A percentile compares a stretch with the other conserved stretches of the same genome.
Evolutionary conservation across 495 filamentous ascomycete species (phyloP).

Genomic region (Saxispiralis lemnorum): DNA sequence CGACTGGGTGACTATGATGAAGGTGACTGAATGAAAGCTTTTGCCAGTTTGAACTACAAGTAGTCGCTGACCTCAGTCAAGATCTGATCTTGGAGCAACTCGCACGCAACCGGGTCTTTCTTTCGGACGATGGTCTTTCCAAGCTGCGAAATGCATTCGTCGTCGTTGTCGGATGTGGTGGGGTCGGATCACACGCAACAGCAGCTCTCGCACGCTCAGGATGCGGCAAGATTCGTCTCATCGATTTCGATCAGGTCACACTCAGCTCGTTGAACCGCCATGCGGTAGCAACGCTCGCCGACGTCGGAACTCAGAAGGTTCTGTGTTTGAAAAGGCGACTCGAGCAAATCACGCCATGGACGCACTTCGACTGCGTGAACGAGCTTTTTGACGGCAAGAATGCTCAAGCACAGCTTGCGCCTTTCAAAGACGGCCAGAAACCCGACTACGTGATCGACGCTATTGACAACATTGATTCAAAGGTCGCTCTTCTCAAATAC

Average conservation of each 20-base stretch:
- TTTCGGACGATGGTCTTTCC: slow-evolving; percentile 59
- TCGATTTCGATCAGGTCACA: slow-evolving; percentile 97
- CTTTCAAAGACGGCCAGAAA: slow-evolving; percentile 42
- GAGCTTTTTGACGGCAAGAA: slow-evolving; percentile 58
- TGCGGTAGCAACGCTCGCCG: slow-evolving; percentile 78
- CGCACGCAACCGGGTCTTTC: slow-evolving; percentile 83
- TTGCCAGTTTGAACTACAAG: not conserved
- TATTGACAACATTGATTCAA: slow-evolving; percentile 95
- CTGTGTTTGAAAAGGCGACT: slow-evolving; percentile 59
- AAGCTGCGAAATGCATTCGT: slow-evolving; percentile 69
- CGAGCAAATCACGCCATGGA: slow-evolving; percentile 78
- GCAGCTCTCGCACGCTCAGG: slow-evolving; percentile 79
- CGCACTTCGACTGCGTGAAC: slow-evolving; percentile 68
- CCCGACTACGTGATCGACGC: slow-evolving; percentile 88
- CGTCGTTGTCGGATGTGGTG: slow-evolving; percentile 80
- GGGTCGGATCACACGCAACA: slow-evolving; percentile 82
- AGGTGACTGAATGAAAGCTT: slow-evolving; percentile 28
- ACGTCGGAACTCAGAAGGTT: slow-evolving; percentile 92
- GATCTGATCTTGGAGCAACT: slow-evolving; percentile 91
- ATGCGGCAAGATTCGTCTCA: slow-evolving; percentile 65
- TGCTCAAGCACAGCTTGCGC: slow-evolving; percentile 45
- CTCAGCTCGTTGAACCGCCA: slow-evolving; percentile 86
- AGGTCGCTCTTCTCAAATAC: slow-evolving; percentile 79
- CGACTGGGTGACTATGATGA: slow-evolving; percentile 84
- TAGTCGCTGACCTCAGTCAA: slow-evolving; percentile 16